Evolutionary conservation across 1,284 basidiomycete species (phyloP), one percentile per base, ranked within the genome.

Genomic region (Hymenochaete sp.): DNA sequence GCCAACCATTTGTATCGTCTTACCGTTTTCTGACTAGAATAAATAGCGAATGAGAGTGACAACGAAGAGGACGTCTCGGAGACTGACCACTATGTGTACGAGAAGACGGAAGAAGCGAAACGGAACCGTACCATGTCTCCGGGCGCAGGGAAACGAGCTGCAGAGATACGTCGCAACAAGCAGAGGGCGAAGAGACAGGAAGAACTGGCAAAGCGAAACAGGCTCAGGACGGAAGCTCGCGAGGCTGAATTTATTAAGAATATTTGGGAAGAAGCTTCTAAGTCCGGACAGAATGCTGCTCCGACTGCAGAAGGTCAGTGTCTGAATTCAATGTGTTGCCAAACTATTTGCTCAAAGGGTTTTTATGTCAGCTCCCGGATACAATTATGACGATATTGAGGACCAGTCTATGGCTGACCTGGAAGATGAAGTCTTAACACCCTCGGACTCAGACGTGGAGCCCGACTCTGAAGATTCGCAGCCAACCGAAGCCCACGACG

Each of bases 101-200:
- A 42, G 19, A 40, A 24, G 21, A 36, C 13, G 8, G 36, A 27
- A 2, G 14, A n/a, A 56, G 10, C 79, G 77, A 56, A 49, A 24
- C 68, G 77, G 22, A 64, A 67, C 32, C 67, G 75, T 42, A 73
- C 66, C 2, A 57, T 63, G 2, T 69, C 75, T 25, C 73, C 73
- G 4, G 55, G 54, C 14, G 55, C 65, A 18, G 53, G 58, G 4
- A 66, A 62, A 47, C 67, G 65, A 14, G 64, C 63, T n/a, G 47
- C 68, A 3, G 62, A 62, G 28, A 56, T 61, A 11, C 70, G 60
- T 42, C 63, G 62, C 44, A 56, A 49, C 51, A 47, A 38, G 13
- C 52, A 56, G 3, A 64, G 65, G 39, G 57, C 63, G 25, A 61
- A 58, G 45, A 56, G 67, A 52, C 62, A 67, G 48, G 52, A 62